These are phyloP conservation scores for Colletotrichum liaoningense DNA, from an alignment of 2,329 filamentous ascomycete genomes.

Conservation along the genomic window DNA sequence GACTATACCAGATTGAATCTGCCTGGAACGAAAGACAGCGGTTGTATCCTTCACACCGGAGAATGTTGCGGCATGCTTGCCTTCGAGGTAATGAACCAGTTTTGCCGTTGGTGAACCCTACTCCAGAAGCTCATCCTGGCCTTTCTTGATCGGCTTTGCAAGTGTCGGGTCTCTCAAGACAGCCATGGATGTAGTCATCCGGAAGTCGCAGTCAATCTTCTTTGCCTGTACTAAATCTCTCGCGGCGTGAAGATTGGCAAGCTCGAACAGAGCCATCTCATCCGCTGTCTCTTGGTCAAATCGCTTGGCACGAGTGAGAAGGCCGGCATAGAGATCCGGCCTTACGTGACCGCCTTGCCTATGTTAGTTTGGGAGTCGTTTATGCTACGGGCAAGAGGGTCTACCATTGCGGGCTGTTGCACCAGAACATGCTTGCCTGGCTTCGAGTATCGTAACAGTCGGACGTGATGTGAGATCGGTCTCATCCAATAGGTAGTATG, in stretches of 20 bases:
- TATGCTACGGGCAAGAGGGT: too few species aligned
- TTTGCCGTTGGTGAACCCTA: constrained; percentile 24
- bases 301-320: constrained; percentile 9
- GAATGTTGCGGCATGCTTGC: constrained; percentile 43
- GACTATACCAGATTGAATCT: constrained; percentile 51
- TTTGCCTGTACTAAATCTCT: constrained; percentile 22
- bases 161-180: constrained; percentile 11
- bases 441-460: constrained; percentile 31
- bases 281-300: constrained; percentile 39
- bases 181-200: constrained; percentile 24
- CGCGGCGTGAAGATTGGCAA: constrained; percentile 32
- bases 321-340: constrained; percentile 26
- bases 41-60: constrained; percentile 50
- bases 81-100: constrained; percentile 24
- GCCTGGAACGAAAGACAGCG: constrained; percentile 44
- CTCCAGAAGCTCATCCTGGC: constrained; percentile 14
- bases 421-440: constrained; percentile 32
- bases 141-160: constrained; percentile 39
- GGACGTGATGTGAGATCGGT: background rate
- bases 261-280: constrained; percentile 40
- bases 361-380: background rate
- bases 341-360: constrained; percentile 27
- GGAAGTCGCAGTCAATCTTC: constrained; percentile 33
- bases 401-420: constrained; percentile 34
- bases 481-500: constrained; percentile 15